phyloP scores from a whole-genome alignment of 2,329 filamentous ascomycete species.

The Colletotrichum acutatum region DNA sequence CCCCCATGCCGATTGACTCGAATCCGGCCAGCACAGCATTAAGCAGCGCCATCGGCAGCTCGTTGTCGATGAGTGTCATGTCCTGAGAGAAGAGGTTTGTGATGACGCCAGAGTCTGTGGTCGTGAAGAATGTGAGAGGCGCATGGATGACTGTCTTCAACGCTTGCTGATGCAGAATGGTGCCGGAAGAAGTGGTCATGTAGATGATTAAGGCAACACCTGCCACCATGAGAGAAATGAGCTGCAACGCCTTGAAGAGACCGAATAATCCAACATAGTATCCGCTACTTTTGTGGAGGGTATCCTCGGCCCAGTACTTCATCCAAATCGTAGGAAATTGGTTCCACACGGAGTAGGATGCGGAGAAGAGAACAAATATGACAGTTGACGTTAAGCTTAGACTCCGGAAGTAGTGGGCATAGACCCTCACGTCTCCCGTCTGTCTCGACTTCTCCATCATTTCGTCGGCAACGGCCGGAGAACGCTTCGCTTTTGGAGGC shows the following conservation, averaged over 20 bases:
- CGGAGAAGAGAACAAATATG: slow-evolving; percentile 1
- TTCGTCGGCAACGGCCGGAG: slow-evolving; percentile 1
- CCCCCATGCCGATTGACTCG: slow-evolving; percentile 50
- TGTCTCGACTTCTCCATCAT: slow-evolving; percentile 33
- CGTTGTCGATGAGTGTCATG: slow-evolving; percentile 47
- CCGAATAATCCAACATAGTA: slow-evolving; percentile 39
- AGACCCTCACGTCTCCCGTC: slow-evolving; percentile 38
- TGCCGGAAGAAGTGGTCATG: slow-evolving; percentile 39
- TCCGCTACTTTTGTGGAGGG: slow-evolving; percentile 26
- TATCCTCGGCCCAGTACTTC: slow-evolving; percentile 44
- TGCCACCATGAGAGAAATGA: slow-evolving; percentile 34
- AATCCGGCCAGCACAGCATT: slow-evolving; percentile 38
- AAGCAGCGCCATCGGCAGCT: slow-evolving; percentile 44
- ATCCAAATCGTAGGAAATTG: slow-evolving; percentile 44
- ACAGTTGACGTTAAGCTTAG: neutral
- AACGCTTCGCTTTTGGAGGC: slow-evolving; percentile 2
- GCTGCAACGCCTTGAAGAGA: slow-evolving; percentile 30
- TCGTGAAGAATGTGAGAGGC: slow-evolving; percentile 50
- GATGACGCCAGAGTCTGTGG: slow-evolving; percentile 48
- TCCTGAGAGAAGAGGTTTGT: slow-evolving; percentile 54
- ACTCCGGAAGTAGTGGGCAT: slow-evolving; percentile 39
- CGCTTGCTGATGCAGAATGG: slow-evolving; percentile 39
- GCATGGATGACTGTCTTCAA: slow-evolving; percentile 42
- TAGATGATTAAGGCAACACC: slow-evolving; percentile 36
- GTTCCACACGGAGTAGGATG: slow-evolving; percentile 32